phyloP scores from a whole-genome alignment of 1,284 basidiomycete species.

The Ceratobasidium sp. region DNA sequence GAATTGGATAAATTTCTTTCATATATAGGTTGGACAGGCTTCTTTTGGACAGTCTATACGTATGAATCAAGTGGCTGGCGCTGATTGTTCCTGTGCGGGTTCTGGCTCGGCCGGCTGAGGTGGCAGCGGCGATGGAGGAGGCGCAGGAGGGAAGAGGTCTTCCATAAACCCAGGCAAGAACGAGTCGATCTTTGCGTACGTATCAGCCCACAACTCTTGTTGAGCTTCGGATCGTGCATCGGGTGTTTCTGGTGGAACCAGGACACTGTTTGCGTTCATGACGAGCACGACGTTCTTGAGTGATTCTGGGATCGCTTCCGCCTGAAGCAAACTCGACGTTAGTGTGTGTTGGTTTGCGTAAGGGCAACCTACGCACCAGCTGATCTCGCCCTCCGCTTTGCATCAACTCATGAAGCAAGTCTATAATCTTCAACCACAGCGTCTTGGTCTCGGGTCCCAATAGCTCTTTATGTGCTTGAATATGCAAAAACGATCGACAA shows the following conservation, averaged over 20 bases:
- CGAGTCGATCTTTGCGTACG: constrained; percentile 82
- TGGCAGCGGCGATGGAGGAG: constrained; percentile 3
- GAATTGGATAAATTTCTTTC: constrained; percentile 28
- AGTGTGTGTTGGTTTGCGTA: too few species aligned
- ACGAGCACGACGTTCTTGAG: constrained; percentile 97
- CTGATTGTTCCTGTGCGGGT: neutral
- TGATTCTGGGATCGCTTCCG: constrained; percentile 89
- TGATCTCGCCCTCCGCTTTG: constrained; percentile 83
- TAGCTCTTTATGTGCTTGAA: constrained; percentile 66
- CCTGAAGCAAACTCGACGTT: constrained; percentile 30
- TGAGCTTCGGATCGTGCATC: constrained; percentile 60
- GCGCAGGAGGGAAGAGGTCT: constrained; percentile 66
- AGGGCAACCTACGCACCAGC: constrained; percentile 65
- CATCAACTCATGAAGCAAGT: constrained; percentile 90
- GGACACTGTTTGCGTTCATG: constrained; percentile 87
- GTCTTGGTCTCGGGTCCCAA: constrained; percentile 66
- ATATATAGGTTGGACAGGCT: constrained; percentile 14
- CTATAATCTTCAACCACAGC: constrained; percentile 92
- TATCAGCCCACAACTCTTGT: constrained; percentile 80
- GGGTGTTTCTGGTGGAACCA: constrained; percentile 67
- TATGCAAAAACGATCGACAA: constrained; percentile 96
- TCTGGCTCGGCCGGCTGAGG: constrained; percentile 19
- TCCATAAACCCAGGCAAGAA: constrained; percentile 88
- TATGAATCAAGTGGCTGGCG: constrained; percentile 4
- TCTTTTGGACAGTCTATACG: too few species aligned